Evolutionary conservation across 2,329 filamentous ascomycete genomes (phyloP).

Genomic region (Exutisphaerella laricina): DNA sequence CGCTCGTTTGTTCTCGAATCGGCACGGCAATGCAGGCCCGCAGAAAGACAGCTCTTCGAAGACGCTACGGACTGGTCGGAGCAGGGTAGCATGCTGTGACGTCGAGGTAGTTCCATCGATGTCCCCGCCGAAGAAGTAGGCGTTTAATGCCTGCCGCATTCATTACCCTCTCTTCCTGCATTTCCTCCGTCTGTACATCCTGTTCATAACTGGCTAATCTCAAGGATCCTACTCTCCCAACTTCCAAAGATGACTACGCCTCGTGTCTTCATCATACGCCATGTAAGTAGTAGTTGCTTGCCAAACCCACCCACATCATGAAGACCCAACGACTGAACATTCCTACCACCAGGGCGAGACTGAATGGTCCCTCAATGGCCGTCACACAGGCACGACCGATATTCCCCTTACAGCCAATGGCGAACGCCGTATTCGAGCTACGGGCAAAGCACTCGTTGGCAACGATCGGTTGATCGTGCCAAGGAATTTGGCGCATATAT

Average conservation of each 20-base stretch:
- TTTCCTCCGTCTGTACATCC: no score
- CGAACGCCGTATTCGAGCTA: conserved; percentile 50
- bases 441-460: conserved; percentile 77
- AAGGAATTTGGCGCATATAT: conserved; percentile 77
- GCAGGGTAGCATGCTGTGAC: conserved; percentile 1
- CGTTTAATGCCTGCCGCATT: no score
- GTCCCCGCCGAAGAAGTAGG: no score
- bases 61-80: not conserved
- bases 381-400: conserved; percentile 77
- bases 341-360: conserved; percentile 80
- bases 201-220: no score
- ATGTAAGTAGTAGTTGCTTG: conserved; percentile 36
- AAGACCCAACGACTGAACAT: not conserved
- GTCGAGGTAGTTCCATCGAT: no score
- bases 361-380: conserved; percentile 81
- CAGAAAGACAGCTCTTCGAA: not conserved
- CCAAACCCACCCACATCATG: not conserved
- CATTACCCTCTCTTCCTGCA: no score
- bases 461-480: conserved; percentile 80
- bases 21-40: not conserved
- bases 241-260: conserved; percentile 38
- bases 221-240: no score
- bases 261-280: conserved; percentile 57
- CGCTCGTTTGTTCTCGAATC: not conserved
- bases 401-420: conserved; percentile 80